phyloP scores from a whole-genome alignment of 176 grass and related monocot species.

The Eragrostis curvula region DNA sequence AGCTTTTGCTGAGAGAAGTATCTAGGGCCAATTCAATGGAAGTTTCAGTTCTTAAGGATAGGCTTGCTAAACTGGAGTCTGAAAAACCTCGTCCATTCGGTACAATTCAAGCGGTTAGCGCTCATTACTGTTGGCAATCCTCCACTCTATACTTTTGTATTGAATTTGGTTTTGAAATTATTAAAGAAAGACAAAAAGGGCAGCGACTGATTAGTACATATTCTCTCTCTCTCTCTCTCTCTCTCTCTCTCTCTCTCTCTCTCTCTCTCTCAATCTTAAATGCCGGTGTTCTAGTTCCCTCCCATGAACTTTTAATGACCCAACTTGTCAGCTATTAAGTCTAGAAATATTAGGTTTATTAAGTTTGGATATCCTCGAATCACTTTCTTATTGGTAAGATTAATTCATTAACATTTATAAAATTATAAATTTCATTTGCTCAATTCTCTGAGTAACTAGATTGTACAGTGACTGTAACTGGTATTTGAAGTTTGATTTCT shows the following conservation, averaged over 20 bases:
- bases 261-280: too few species aligned
- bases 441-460: background rate
- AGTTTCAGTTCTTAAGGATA: slow-evolving; percentile 58
- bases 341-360: background rate
- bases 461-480: background rate
- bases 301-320: background rate
- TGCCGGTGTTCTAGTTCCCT: slow-evolving; percentile 1
- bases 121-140: background rate
- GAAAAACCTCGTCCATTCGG: slow-evolving; percentile 74
- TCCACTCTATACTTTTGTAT: background rate
- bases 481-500: slow-evolving; percentile 9
- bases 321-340: background rate
- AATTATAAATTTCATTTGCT: slow-evolving; percentile 15
- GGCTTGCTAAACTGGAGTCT: slow-evolving; percentile 67
- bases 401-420: slow-evolving; percentile 1
- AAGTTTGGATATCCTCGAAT: background rate
- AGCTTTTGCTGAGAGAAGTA: slow-evolving; percentile 67
- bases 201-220: background rate
- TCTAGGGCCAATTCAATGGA: slow-evolving; percentile 55
- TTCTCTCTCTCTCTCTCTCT: background rate
- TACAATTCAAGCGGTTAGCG: slow-evolving; percentile 84
- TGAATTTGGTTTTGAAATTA: background rate
- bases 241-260: too few species aligned
- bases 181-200: slow-evolving; percentile 9
- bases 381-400: slow-evolving; percentile 17